Conservation (phyloP, 2,329 filamentous ascomycete genomes). For the Didymella pomorum region DNA sequence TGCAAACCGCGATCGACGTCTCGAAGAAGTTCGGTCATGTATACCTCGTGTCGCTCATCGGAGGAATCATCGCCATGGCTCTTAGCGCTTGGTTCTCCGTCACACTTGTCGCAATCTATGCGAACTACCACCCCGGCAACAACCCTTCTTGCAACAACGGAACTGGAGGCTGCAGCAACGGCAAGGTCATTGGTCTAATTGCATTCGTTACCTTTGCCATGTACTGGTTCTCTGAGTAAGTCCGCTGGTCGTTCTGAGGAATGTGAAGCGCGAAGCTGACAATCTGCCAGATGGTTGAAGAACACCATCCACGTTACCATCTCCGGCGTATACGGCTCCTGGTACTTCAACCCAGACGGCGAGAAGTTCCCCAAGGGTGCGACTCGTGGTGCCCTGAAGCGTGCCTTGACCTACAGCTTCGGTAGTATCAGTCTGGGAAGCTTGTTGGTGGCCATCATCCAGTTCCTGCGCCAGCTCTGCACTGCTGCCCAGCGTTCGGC, state of each 20-base stretch:
- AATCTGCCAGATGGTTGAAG: slow-evolving; percentile 71
- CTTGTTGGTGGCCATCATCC: slow-evolving; percentile 84
- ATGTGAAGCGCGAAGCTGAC: slow-evolving; percentile 42
- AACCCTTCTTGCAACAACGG: slow-evolving; percentile 64
- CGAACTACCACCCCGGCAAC: slow-evolving; percentile 75
- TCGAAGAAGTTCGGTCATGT: slow-evolving; percentile 85
- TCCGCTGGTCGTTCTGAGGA: slow-evolving; percentile 1
- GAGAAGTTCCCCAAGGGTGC: slow-evolving; percentile 73
- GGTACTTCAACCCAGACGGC: slow-evolving; percentile 69
- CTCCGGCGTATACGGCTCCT: slow-evolving; percentile 87
- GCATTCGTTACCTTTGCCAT: slow-evolving; percentile 89
- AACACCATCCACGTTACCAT: slow-evolving; percentile 90
- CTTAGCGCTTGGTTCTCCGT: slow-evolving; percentile 87
- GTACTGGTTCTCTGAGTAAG: slow-evolving; percentile 86
- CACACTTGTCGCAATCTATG: slow-evolving; percentile 85
- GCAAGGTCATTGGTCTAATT: slow-evolving; percentile 82
- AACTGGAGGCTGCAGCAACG: slow-evolving; percentile 72
- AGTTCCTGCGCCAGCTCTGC: slow-evolving; percentile 81
- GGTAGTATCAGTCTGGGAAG: slow-evolving; percentile 90
- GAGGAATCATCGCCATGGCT: slow-evolving; percentile 76
- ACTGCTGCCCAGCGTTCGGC: slow-evolving; percentile 76
- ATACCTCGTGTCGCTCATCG: slow-evolving; percentile 83
- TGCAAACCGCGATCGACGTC: slow-evolving; percentile 84
- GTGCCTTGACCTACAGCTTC: slow-evolving; percentile 88
- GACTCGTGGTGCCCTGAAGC: slow-evolving; percentile 82